phyloP scores from a whole-genome alignment of 176 grass and related monocot species.

The Musa acuminata region DNA sequence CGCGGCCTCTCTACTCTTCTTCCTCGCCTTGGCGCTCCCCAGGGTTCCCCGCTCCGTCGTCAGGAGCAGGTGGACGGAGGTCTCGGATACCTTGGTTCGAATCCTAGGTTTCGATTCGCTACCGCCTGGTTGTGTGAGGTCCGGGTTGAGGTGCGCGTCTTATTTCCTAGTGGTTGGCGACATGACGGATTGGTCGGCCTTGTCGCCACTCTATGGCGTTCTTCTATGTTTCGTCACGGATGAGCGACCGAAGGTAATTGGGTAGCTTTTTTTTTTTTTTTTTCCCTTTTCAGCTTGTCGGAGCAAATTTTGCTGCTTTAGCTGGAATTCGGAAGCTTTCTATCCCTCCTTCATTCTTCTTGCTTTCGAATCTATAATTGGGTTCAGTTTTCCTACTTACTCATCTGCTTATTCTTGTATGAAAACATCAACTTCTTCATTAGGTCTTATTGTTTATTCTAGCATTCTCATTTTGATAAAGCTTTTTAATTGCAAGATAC shows the following conservation, averaged over 20 bases:
- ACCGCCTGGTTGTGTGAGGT: constrained; percentile 44
- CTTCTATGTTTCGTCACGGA: constrained; percentile 47
- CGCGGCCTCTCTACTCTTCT: constrained; percentile 47
- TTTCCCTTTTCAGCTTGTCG: too few relatives aligned
- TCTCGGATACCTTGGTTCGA: constrained; percentile 46
- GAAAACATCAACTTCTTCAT: too few relatives aligned
- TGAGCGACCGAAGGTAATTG: constrained; percentile 46
- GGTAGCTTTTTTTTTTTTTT: neutral
- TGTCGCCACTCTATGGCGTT: constrained; percentile 39
- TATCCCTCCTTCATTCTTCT: too few relatives aligned
- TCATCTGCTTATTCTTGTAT: too few relatives aligned
- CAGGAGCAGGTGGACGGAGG: constrained; percentile 28
- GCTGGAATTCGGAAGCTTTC: neutral
- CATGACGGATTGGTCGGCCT: constrained; percentile 47
- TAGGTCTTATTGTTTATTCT: neutral
- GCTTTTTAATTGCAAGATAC: neutral
- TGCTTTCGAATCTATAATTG: too few relatives aligned
- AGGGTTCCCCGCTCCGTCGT: constrained; percentile 37
- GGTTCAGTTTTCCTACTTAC: too few relatives aligned
- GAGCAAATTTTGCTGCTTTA: neutral
- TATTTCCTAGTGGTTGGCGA: constrained; percentile 58
- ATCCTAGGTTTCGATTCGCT: constrained; percentile 60
- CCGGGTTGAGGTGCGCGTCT: constrained; percentile 66
- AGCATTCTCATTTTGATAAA: neutral
- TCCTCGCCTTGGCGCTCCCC: constrained; percentile 46